Conservation (phyloP, 306 rosid genomes). For the Castanospermum australe region DNA sequence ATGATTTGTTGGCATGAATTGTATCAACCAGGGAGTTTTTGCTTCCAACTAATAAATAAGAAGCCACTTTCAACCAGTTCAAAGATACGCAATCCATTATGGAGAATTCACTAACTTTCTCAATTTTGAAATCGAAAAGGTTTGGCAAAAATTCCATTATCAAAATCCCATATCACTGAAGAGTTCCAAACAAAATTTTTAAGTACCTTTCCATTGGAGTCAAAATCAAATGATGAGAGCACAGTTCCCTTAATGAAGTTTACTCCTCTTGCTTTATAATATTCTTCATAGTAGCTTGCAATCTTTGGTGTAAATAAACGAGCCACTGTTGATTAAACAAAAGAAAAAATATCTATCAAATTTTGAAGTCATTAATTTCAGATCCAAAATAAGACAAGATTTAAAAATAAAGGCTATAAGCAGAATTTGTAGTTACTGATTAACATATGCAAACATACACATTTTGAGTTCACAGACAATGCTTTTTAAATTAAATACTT, state of each 20-base stretch:
- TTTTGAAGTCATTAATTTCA: background rate
- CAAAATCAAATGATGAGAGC: conserved; percentile 81
- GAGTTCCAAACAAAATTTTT: background rate
- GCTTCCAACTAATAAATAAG: background rate
- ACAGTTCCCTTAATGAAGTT: conserved; percentile 87
- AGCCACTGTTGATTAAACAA: conserved; percentile 67
- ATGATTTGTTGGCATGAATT: background rate
- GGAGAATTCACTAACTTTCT: background rate
- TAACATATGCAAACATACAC: background rate
- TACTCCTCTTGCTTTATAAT: conserved; percentile 82
- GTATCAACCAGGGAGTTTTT: background rate
- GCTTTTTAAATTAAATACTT: conserved; percentile 33
- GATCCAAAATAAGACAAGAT: background rate
- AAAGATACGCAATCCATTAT: background rate
- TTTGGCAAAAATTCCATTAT: background rate
- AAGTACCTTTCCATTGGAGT: conserved; percentile 70
- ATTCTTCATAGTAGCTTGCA: conserved; percentile 84
- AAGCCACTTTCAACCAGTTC: background rate
- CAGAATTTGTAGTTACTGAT: background rate
- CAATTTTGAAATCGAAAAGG: background rate
- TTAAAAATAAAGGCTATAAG: background rate
- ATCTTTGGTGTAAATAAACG: conserved; percentile 92
- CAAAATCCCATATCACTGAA: background rate
- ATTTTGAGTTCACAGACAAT: conserved; percentile 15
- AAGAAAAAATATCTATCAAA: background rate